A percentile compares a stretch with the other conserved stretches of the same genome.
Evolutionary conservation across 306 rosid genomes (phyloP).

Genomic region (Gastrolobium villosum): DNA sequence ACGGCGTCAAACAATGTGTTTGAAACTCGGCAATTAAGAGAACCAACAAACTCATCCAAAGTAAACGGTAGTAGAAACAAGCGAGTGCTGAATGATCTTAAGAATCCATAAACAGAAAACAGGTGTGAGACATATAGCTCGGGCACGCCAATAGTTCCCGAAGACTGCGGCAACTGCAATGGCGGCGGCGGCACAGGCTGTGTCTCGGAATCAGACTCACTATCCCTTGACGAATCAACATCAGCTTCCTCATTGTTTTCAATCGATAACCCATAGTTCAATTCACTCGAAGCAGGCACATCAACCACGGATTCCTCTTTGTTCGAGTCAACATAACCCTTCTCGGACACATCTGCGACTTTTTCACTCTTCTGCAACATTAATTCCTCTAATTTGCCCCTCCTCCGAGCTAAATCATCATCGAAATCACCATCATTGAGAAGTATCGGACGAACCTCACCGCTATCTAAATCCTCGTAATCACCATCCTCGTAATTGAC

Average conservation of each 20-base stretch:
- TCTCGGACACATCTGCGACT: conserved; percentile 6
- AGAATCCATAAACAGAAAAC: conserved; percentile 82
- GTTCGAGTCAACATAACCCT: conserved; percentile 18
- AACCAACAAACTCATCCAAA: conserved; percentile 93
- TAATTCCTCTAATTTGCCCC: conserved; percentile 58
- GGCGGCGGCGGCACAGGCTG: conserved; percentile 58
- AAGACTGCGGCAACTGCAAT: conserved; percentile 71
- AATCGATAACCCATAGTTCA: conserved; percentile 39
- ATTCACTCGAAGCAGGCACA: conserved; percentile 49
- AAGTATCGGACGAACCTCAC: conserved; percentile 72
- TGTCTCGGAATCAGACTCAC: conserved; percentile 50
- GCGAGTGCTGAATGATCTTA: conserved; percentile 77
- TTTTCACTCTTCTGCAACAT: conserved; percentile 41
- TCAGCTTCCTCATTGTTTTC: conserved; percentile 52
- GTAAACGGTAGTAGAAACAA: conserved; percentile 80
- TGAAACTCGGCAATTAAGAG: conserved; percentile 68
- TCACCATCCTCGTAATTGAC: conserved; percentile 89
- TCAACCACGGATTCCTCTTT: conserved; percentile 50
- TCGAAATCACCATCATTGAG: conserved; percentile 57
- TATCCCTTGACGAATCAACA: conserved; percentile 52
- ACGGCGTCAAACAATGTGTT: conserved; percentile 78
- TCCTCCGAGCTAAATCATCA: conserved; percentile 55
- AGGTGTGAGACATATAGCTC: conserved; percentile 80
- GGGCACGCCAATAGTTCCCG: conserved; percentile 84
- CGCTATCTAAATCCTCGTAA: conserved; percentile 85